Evolutionary conservation across 768 basidiomycete genomes (phyloP), one percentile per base, ranked within the genome.

Genomic region (Suillus spraguei): DNA sequence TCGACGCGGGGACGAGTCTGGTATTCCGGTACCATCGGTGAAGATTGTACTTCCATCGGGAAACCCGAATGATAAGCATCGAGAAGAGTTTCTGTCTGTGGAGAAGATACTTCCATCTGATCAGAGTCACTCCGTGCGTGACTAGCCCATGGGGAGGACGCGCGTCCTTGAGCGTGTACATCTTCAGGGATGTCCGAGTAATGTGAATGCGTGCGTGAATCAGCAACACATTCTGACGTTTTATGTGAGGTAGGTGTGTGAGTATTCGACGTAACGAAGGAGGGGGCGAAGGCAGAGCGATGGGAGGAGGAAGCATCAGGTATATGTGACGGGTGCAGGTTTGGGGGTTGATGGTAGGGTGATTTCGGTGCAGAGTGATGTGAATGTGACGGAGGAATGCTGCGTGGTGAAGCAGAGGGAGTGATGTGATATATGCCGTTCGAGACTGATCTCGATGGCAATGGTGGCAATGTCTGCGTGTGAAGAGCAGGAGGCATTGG

Each of bases 101-200:
- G 81, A 41, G 68, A 73, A 17, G 85, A 83, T 16, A 85, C 74
- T 60, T 88, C 88, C 87, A 92, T 91, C 79, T 70, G 69, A 53
- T 77, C 76, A 22, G 73, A 70, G 54, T 74, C 75, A 24, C 66
- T 67, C 68, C 76, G 70, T 61, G 39, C 60, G 58, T 77, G 76
- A 53, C 73, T 69, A 20, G 70, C 68, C 75, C 76, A 77, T 7
- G 64, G 16, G 38, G 66, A 63, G 42, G 71, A 56, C 5, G 53
- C 16, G 32, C 38, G 33, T 41, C 62, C 69, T 55, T 77, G 59
- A 8, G 63, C 42, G n/a, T 72, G 75, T 24, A 52, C 54, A 66
- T 76, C 76, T 60, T 76, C 75, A 24, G 69, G 42, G 11, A 72
- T 69, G 36, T 71, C 73, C 11, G 74, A 67, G 69, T 74, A 66